Evolutionary conservation across 192 early-diverging fungal genomes (phyloP), one percentile per base, ranked within the genome.

Genomic region (Backusella tuberculispora): DNA sequence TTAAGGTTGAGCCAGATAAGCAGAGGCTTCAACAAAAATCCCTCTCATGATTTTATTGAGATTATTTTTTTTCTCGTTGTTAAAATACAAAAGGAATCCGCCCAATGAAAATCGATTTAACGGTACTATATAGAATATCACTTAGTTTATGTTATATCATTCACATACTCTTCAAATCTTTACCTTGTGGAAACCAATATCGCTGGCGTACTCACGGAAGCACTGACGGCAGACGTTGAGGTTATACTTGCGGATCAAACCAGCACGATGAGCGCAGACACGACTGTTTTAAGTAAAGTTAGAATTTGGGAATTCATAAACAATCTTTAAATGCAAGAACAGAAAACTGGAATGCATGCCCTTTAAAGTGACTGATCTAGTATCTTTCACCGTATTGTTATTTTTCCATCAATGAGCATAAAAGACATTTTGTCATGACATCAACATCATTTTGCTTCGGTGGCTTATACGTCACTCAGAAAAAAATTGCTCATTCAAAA

Each of bases 171-270:
- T 26, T 6, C 40, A 3, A 5, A 0, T 67, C 19, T 29, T 50
- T 89, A 98, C 94, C 95, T 99, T 99, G 85, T 91, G 85, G 92
- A 99, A 99, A 77, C 98, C 98, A 87, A 99, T 99, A 84, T 96
- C 97, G 76, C 87, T 90, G 84, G 95, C 85, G 85, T 99, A 93
- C 87, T 99, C 96, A 88, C 98, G 96, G 95, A 99, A 99, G 92
- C 97, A 98, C 87, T 99, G 98, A 92, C 98, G 95, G 92, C 98
- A 99, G 80, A 99, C 88, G 92, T 98, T 93, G 71, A 99, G 89
- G 73, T 90, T 90, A 90, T 99, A 99, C 92, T 99, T 99, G 92
- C 98, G 96, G 87, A 99, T 98, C 84, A 99, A 93, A 93, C 98
- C 98, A 80, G 98, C 98, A 81, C 91, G 95, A 93, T 99, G 96